A percentile compares a stretch with the other conserved stretches of the same genome.
phyloP scores from a whole-genome alignment of 2,329 filamentous ascomycete species.

The Apiospora hydei region DNA sequence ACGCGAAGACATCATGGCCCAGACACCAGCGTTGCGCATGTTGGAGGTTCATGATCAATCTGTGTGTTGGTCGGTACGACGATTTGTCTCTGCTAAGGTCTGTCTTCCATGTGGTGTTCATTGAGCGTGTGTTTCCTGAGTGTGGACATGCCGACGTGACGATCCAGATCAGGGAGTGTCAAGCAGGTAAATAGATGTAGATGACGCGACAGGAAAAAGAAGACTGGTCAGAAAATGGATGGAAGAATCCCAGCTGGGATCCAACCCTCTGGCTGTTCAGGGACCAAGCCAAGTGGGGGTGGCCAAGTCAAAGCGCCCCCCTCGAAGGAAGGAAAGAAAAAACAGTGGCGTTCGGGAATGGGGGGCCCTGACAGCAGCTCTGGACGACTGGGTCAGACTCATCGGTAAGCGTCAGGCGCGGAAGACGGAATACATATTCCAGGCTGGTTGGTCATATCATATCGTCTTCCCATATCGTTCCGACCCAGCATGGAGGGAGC shows the following conservation, averaged over 20 bases:
- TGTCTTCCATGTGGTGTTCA: neutral
- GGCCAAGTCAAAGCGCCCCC: neutral
- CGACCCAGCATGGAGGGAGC: neutral
- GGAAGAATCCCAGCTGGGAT: neutral
- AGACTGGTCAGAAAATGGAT: neutral
- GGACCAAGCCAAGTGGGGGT: conserved; percentile 20
- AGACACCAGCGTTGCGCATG: neutral
- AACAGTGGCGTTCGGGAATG: conserved; percentile 14
- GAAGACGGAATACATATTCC: conserved; percentile 2
- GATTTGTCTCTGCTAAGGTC: neutral
- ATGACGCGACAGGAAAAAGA: neutral
- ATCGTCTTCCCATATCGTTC: neutral
- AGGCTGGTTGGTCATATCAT: neutral
- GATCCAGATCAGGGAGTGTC: neutral
- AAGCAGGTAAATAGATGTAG: neutral
- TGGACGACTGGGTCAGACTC: conserved; percentile 7
- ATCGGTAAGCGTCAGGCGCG: neutral
- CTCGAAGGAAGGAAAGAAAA: conserved; percentile 2
- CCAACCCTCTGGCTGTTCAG: neutral
- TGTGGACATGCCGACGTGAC: neutral
- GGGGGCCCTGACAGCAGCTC: neutral
- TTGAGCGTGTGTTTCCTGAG: neutral
- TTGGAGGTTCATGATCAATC: neutral
- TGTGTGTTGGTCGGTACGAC: conserved; percentile 4
- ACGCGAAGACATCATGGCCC: conserved; percentile 10